Base-by-base conservation (phyloP, 164 flowering plant genomes). In the Chimonanthus salicifolius region DNA sequence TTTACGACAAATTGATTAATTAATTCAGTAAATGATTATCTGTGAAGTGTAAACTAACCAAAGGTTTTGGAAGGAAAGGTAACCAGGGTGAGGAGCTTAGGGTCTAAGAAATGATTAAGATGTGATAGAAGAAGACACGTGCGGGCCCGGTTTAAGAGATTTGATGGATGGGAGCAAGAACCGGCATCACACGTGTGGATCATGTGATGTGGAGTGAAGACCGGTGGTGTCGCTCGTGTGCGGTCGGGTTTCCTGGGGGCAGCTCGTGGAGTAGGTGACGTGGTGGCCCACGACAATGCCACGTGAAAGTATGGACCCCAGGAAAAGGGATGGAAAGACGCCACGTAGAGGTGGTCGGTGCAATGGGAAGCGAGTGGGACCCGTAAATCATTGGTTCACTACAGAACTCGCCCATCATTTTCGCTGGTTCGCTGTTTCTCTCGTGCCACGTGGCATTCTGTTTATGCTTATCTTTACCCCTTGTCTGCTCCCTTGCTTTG, bases 351-450 rank as follows among this genome's bases (percentile, higher is more conserved):
- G 0, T 72, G 74, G 74, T 63, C 44, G 67, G 64, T 49, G 71
- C 43, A 20, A 2, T 58, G 62, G n/a, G 46, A 1, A 51, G 54
- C 75, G 9, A 6, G 70, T 73, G 71, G 75, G 75, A 49, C 75
- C 62, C 71, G 3, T 45, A 73, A 73, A 73, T 73, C 71, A 73
- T 73, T 73, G 70, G 75, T 44, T 50, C 70, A n/a, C 70, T 65
- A 4, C 33, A 65, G 21, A 64, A 8, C 62, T 7, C 3, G 6
- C 46, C 71, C 64, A 51, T 73, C 64, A 67, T 67, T 73, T 65
- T 73, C n/a, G 64, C 47, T 51, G 5, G 51, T 43, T 44, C 33
- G 33, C 33, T 33, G 1, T 33, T 33, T 33, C 33, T 33, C 33
- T 33, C 33, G 1, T 33, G 1, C 33, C 33, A 33, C 33, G 33